These are phyloP conservation scores for Cryphonectria japonica DNA, from an alignment of 2,329 filamentous ascomycete genomes.

Conservation along the genomic window DNA sequence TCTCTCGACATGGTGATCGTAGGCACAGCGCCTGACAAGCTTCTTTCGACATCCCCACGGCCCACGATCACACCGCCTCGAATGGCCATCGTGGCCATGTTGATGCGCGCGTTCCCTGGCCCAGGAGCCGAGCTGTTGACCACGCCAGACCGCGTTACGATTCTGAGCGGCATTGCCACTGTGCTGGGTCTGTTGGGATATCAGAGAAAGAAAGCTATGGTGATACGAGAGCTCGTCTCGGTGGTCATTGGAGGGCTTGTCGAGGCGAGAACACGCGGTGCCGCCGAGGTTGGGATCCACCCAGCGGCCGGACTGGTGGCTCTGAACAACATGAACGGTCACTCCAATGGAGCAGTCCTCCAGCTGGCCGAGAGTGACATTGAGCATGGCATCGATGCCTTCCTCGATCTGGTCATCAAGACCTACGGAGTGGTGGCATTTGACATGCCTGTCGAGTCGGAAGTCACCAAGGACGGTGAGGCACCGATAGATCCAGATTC, in stretches of 20 bases:
- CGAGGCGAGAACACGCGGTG: constrained; percentile 88
- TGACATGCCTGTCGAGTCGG: constrained; percentile 41
- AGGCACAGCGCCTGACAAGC: constrained; percentile 58
- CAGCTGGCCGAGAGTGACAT: constrained; percentile 68
- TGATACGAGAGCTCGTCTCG: constrained; percentile 82
- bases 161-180: constrained; percentile 85
- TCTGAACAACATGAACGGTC: constrained; percentile 60
- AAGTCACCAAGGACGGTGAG: constrained; percentile 31
- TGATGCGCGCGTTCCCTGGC: constrained; percentile 73
- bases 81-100: constrained; percentile 64
- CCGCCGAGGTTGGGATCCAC: constrained; percentile 95
- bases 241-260: constrained; percentile 83
- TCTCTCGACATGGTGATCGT: constrained; percentile 68
- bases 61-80: constrained; percentile 61
- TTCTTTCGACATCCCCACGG: constrained; percentile 56
- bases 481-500: constrained; percentile 45
- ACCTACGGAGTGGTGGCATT: constrained; percentile 67
- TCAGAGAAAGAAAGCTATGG: constrained; percentile 87
- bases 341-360: constrained; percentile 56
- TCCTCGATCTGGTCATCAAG: constrained; percentile 63
- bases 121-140: constrained; percentile 69
- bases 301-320: constrained; percentile 85
- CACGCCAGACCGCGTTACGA: constrained; percentile 74
- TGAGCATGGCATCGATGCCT: constrained; percentile 67
- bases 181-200: constrained; percentile 80